These are phyloP conservation scores for Penicillium roqueforti DNA, from an alignment of 495 filamentous ascomycete species.

Conservation along the genomic window DNA sequence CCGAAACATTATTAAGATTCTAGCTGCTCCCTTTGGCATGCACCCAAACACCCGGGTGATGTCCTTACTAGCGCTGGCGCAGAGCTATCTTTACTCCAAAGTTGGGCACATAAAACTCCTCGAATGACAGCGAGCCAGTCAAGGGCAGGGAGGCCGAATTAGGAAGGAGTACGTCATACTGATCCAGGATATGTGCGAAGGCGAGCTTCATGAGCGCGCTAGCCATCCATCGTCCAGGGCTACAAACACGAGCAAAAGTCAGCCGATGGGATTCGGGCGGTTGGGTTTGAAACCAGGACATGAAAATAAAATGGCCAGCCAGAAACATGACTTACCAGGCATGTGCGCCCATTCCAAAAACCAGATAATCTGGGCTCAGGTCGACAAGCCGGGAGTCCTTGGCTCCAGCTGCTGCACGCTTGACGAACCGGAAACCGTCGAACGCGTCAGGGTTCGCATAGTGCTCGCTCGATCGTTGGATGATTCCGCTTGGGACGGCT, in stretches of 20 bases:
- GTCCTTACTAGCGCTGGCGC: constrained; percentile 3
- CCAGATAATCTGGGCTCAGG: constrained; percentile 25
- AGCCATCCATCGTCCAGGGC: constrained; percentile 56
- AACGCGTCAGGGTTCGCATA: constrained; percentile 23
- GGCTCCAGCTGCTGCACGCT: constrained; percentile 15
- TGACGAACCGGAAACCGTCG: constrained; percentile 30
- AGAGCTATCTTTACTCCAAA: constrained; percentile 21
- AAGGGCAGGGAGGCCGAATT: constrained; percentile 6
- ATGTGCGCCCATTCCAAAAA: constrained; percentile 28
- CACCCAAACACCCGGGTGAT: not conserved
- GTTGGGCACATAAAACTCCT: constrained; percentile 29
- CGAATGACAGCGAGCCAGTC: constrained; percentile 23
- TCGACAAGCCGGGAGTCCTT: constrained; percentile 18
- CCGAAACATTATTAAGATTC: not conserved
- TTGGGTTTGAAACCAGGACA: constrained; percentile 16
- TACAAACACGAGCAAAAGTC: constrained; percentile 15
- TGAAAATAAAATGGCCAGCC: not conserved
- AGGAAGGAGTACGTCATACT: constrained; percentile 43
- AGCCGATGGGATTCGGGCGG: constrained; percentile 10
- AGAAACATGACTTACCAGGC: constrained; percentile 17
- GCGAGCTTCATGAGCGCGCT: constrained; percentile 52
- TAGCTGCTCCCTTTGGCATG: not conserved
- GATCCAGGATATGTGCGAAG: constrained; percentile 42
- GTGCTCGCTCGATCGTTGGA: constrained; percentile 14
- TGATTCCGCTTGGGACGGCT: constrained; percentile 23